Evolutionary conservation across 768 basidiomycete genomes (phyloP), one percentile per base, ranked within the genome.

Genomic region (Butyriboletus loyo): DNA sequence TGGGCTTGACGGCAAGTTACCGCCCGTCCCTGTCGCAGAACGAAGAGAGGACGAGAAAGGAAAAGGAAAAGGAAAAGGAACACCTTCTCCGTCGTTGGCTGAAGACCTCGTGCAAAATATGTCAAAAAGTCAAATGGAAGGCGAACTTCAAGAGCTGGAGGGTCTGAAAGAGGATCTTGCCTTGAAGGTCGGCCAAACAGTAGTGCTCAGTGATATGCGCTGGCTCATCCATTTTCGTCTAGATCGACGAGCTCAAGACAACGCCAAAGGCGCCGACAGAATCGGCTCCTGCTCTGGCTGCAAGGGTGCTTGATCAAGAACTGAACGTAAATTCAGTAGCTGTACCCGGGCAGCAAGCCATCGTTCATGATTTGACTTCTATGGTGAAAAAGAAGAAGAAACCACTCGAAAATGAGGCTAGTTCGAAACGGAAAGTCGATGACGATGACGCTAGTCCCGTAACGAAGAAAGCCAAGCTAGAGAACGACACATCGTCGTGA

Each of bases 171-270:
- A 85, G 59, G 95, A 98, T 67, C 73, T 98, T 24, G 86, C 87
- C 2, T 70, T 89, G 44, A 98, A 97, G 85, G 92, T 85, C 35
- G 30, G 68, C 27, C 37, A 1, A 36, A 19, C 19, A 6, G 41
- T 31, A 5, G 5, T 19, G 10, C 17, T 41, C n/a, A 22, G 39
- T 22, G 54, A 25, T 41, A 32, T 27, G 28, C 21, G 24, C 21
- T 42, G 37, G 4, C 8, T 44, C n/a, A 58, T 28, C 14, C 13
- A 36, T n/a, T n/a, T 10, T 25, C 14, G 9, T 25, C 22, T 54
- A 94, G 92, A 85, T 98, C 17, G 95, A 97, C 47, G 95, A 98
- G 61, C 76, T 97, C 30, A 95, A 91, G 71, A 83, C 84, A 5
- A 78, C 85, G 6, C 93, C 93, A 0, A 83, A 81, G 44, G 81